These are phyloP conservation scores for Thuja plicata DNA, from an alignment of 83 land plant species.

Conservation along the genomic window DNA sequence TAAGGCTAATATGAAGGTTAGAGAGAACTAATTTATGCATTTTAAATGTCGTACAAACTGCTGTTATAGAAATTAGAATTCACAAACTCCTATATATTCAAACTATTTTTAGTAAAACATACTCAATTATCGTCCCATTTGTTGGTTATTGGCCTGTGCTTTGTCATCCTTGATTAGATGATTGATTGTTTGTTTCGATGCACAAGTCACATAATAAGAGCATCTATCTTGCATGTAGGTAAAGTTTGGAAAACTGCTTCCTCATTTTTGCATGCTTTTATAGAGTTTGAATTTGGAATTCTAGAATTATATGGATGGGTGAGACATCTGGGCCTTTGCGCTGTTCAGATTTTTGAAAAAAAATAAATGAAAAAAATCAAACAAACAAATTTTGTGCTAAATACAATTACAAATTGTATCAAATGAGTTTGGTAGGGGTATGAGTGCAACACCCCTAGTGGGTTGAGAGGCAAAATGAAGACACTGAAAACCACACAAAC, in stretches of 20 bases:
- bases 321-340: neutral
- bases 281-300: neutral
- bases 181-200: neutral
- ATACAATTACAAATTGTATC: too few species aligned
- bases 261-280: neutral
- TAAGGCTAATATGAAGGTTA: neutral
- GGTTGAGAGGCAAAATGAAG: too few species aligned
- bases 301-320: neutral
- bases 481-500: too few species aligned
- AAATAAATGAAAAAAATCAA: too few species aligned
- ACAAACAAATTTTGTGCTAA: too few species aligned
- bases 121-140: neutral
- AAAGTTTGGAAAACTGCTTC: neutral
- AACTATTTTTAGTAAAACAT: neutral
- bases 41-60: neutral
- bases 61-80: neutral
- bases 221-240: neutral
- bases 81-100: neutral
- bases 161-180: neutral
- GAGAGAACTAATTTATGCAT: neutral
- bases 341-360: too few species aligned
- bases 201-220: neutral
- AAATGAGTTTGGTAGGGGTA: too few species aligned
- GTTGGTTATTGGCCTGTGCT: neutral
- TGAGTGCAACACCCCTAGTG: too few species aligned